Evolutionary conservation across 805 yeast genomes (phyloP).

Genomic region (Barnettozyma salicaria): DNA sequence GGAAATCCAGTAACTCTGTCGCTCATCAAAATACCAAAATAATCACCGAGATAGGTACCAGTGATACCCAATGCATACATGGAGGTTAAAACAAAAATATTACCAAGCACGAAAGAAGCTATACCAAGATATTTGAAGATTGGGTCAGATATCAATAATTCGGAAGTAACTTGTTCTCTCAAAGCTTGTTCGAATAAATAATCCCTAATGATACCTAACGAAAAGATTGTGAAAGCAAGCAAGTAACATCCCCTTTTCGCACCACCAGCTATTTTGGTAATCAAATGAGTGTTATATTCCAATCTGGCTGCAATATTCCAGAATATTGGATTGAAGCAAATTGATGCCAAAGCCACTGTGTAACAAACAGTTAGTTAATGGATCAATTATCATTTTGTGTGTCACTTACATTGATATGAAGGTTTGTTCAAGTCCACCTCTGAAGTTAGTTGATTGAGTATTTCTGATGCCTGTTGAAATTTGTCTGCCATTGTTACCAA

Average conservation of each 20-base stretch:
- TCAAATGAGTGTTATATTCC: slow-evolving; percentile 71
- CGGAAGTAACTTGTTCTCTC: slow-evolving; percentile 59
- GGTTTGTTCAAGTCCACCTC: slow-evolving; percentile 23
- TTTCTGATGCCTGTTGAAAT: slow-evolving; percentile 12
- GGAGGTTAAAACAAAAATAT: slow-evolving; percentile 71
- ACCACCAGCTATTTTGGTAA: slow-evolving; percentile 71
- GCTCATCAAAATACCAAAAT: slow-evolving; percentile 92
- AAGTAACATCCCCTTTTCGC: slow-evolving; percentile 75
- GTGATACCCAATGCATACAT: slow-evolving; percentile 94
- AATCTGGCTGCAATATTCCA: slow-evolving; percentile 90
- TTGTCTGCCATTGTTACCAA: slow-evolving; percentile 12
- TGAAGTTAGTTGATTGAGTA: slow-evolving; percentile 19
- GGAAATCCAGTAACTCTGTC: slow-evolving; percentile 90
- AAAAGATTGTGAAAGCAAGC: slow-evolving; percentile 77
- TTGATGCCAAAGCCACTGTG: slow-evolving; percentile 50
- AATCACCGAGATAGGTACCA: slow-evolving; percentile 95
- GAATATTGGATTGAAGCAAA: slow-evolving; percentile 88
- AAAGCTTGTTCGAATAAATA: slow-evolving; percentile 67
- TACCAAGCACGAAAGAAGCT: slow-evolving; percentile 58
- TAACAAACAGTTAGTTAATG: not conserved
- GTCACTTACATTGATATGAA: slow-evolving; percentile 21
- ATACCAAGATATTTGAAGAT: slow-evolving; percentile 47
- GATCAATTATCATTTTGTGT: not conserved
- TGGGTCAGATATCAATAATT: slow-evolving; percentile 38
- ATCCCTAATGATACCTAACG: slow-evolving; percentile 81